Conservation (phyloP, 2,329 filamentous ascomycete genomes). For the Chaetomium olivaceum region DNA sequence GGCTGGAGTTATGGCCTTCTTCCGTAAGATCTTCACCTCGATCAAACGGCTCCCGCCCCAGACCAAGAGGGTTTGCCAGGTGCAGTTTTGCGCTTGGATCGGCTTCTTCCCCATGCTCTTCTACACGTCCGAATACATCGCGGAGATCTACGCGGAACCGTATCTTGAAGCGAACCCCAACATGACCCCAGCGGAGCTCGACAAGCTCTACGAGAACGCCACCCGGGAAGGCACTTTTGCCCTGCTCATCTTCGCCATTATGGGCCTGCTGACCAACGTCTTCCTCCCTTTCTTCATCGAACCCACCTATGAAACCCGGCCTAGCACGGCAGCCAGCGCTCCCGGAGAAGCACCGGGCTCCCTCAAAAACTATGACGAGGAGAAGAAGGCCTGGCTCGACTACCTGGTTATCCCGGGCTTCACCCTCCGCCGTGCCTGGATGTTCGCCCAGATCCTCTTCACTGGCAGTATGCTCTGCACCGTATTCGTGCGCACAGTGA, state of each 20-base stretch:
- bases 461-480: slow-evolving; percentile 79
- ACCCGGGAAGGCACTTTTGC: slow-evolving; percentile 89
- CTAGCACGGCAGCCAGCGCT: slow-evolving; percentile 35
- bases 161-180: slow-evolving; percentile 75
- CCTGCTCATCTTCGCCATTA: slow-evolving; percentile 82
- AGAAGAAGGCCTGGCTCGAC: slow-evolving; percentile 52
- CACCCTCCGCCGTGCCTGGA: slow-evolving; percentile 85
- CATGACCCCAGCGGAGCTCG: slow-evolving; percentile 73
- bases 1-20: slow-evolving; percentile 74
- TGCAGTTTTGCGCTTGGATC: slow-evolving; percentile 87
- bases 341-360: slow-evolving; percentile 37
- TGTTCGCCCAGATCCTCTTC: slow-evolving; percentile 82
- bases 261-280: slow-evolving; percentile 78
- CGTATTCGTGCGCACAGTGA: slow-evolving; percentile 71
- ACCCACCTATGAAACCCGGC: slow-evolving; percentile 67
- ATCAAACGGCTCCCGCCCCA: slow-evolving; percentile 79
- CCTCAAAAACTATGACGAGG: slow-evolving; percentile 39
- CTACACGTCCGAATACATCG: slow-evolving; percentile 92
- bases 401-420: slow-evolving; percentile 75
- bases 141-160: slow-evolving; percentile 87
- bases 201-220: slow-evolving; percentile 77
- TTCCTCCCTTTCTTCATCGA: slow-evolving; percentile 83
- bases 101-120: slow-evolving; percentile 96
- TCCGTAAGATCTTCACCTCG: slow-evolving; percentile 72
- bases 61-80: slow-evolving; percentile 76